Evolutionary conservation across 768 basidiomycete species (phyloP), one percentile per base, ranked within the genome.

Genomic region (Xanthoconium purpureum): DNA sequence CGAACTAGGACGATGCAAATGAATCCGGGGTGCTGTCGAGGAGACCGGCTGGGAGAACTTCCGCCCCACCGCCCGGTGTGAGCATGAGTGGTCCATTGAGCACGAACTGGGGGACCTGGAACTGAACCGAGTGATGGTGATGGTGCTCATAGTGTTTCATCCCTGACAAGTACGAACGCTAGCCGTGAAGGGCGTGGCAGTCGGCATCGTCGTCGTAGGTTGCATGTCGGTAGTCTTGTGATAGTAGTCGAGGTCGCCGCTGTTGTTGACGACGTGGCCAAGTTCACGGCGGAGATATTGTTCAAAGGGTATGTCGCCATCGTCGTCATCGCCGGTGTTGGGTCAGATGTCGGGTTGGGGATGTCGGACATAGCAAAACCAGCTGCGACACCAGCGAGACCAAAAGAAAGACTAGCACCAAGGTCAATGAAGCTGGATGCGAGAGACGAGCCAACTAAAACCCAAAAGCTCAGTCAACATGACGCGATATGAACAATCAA

Each of bases 401-500:
- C 24, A 24, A 24, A 24, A 24, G 24, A 24, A 24, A 24, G 24
- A 24, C 24, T 24, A 24, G 24, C 94, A 69, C 94, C 94, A 56
- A 97, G 89, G 66, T 96, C 93, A 53, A 91, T 83, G 74, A 97
- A 95, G 50, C 94, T 94, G 69, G 91, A 84, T 72, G 92, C 95
- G 59, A 99, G 85, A 10, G 97, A 80, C 55, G 83, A 79, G 46
- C 71, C 59, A 58, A 98, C 93, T 95, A 53, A 29, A 45, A 5
- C 18, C 32, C 12, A 24, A 24, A 24, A 24, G 24, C 24, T 24
- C 24, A 24, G 24, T 24, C 24, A 24, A 24, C 24, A 24, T 24
- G 24, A 24, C 24, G 24, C 24, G 24, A 24, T 24, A 24, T 2
- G 24, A 24, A 24, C 24, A 24, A 24, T 24, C 24, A 24, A 24